Evolutionary conservation across 2,329 filamentous ascomycete genomes (phyloP).

Genomic region (Nannizziopsis arthrosporioides): DNA sequence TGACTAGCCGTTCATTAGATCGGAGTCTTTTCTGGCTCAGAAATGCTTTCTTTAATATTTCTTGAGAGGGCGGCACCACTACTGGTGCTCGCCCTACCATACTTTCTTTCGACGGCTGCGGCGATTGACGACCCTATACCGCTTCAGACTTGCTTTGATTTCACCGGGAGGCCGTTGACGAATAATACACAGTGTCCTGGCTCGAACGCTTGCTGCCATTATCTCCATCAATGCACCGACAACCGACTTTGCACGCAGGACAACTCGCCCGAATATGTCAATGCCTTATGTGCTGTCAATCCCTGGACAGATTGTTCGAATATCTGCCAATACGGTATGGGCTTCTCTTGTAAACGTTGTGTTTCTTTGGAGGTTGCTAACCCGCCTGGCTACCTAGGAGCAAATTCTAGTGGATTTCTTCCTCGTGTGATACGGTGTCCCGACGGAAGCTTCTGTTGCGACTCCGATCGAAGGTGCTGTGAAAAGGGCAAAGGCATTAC

Average conservation of each 20-base stretch:
- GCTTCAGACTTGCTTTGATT: constrained; percentile 11
- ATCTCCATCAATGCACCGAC: constrained; percentile 10
- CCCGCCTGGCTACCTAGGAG: constrained; percentile 1
- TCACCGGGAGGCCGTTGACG: constrained; percentile 9
- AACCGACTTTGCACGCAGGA: constrained; percentile 12
- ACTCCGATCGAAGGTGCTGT: constrained; percentile 8
- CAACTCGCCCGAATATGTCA: constrained; percentile 8
- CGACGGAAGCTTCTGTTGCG: constrained; percentile 10
- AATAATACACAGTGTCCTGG: constrained; percentile 13
- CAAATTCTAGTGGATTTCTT: neutral
- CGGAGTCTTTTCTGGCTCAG: neutral
- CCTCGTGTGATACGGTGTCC: constrained; percentile 9
- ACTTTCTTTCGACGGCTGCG: neutral
- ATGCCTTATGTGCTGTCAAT: constrained; percentile 10
- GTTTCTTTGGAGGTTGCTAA: neutral
- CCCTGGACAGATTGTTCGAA: constrained; percentile 12
- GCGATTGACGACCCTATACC: constrained; percentile 8
- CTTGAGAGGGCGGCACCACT: neutral
- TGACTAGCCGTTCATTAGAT: neutral
- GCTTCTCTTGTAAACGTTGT: neutral
- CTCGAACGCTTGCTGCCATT: constrained; percentile 12
- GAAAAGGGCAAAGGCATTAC: constrained; percentile 1
- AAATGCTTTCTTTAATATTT: constrained; percentile 3
- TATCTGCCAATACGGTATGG: constrained; percentile 12
- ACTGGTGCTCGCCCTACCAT: neutral